phyloP scores from a whole-genome alignment of 441 rosid species.

The Capsella rubella region DNA sequence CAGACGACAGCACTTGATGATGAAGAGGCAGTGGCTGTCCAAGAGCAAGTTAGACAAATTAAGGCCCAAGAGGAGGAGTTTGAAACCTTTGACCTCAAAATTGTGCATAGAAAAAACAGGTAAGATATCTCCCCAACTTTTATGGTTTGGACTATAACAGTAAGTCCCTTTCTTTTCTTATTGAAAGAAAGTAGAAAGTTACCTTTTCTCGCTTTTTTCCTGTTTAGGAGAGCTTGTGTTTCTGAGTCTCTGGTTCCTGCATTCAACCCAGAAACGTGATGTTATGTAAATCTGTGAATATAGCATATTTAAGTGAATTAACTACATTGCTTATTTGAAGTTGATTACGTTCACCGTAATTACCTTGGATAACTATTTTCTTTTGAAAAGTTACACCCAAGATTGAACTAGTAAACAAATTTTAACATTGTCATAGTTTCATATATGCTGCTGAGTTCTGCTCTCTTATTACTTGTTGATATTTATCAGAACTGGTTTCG shows the following conservation, averaged over 20 bases:
- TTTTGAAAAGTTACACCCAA: not conserved
- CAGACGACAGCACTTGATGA: conserved; percentile 74
- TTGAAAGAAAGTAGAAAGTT: not conserved
- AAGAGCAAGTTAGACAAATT: conserved; percentile 97
- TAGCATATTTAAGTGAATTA: conserved; percentile 4
- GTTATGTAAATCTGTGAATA: not conserved
- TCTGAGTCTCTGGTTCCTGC: conserved; percentile 6
- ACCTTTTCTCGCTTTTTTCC: conserved; percentile 14
- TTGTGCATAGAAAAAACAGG: conserved; percentile 99
- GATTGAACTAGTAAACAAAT: not conserved
- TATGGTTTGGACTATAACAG: conserved; percentile 1
- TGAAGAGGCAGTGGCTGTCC: conserved; percentile 95
- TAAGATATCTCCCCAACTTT: conserved; percentile 40
- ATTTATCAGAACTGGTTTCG: conserved; percentile 91
- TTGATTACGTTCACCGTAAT: conserved; percentile 5
- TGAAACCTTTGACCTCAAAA: conserved; percentile 94
- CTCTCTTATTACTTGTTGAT: conserved; percentile 32
- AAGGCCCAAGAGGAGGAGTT: conserved; percentile 96
- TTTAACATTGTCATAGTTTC: not conserved
- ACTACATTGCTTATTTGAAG: conserved; percentile 3
- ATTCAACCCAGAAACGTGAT: not conserved
- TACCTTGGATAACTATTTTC: not conserved
- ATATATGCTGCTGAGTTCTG: conserved; percentile 35
- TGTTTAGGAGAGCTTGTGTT: not conserved
- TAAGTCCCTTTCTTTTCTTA: conserved; percentile 6